Conservation (phyloP, 352 stramenopile genomes). For the Globisporangium spiculum region DNA sequence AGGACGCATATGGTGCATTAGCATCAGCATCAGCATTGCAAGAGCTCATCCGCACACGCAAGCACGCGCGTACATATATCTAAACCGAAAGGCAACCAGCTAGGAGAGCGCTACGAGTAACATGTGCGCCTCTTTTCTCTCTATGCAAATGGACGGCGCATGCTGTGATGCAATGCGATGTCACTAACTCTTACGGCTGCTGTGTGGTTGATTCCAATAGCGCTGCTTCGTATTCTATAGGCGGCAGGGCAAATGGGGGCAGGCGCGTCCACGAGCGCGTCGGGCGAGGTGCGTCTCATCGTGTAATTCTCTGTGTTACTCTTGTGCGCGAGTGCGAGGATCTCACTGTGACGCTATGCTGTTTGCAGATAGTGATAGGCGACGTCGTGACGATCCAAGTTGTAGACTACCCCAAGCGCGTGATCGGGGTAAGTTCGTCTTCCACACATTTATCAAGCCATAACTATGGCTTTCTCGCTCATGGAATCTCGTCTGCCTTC, state of each 20-base stretch:
- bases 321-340: not conserved
- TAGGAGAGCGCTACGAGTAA: not conserved
- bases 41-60: not conserved
- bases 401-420: slow-evolving; percentile 41
- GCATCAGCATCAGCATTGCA: not conserved
- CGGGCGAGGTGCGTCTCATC: slow-evolving; percentile 24
- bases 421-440: slow-evolving; percentile 43
- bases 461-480: not conserved
- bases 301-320: not conserved
- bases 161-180: not conserved
- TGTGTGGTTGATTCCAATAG: not conserved
- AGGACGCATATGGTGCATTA: not conserved
- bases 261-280: slow-evolving; percentile 30
- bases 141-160: not conserved
- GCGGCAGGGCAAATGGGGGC: slow-evolving; percentile 30
- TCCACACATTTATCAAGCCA: not conserved
- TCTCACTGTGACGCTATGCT: not conserved
- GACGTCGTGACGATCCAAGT: slow-evolving; percentile 60
- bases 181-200: not conserved
- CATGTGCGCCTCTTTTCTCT: not conserved
- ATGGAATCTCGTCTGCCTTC: not conserved
- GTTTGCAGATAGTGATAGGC: slow-evolving; percentile 48
- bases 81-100: not conserved
- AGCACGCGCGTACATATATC: not conserved
- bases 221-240: not conserved